These are phyloP conservation scores for Xeromyces bisporus DNA, from an alignment of 495 filamentous ascomycete genomes.

Conservation along the genomic window DNA sequence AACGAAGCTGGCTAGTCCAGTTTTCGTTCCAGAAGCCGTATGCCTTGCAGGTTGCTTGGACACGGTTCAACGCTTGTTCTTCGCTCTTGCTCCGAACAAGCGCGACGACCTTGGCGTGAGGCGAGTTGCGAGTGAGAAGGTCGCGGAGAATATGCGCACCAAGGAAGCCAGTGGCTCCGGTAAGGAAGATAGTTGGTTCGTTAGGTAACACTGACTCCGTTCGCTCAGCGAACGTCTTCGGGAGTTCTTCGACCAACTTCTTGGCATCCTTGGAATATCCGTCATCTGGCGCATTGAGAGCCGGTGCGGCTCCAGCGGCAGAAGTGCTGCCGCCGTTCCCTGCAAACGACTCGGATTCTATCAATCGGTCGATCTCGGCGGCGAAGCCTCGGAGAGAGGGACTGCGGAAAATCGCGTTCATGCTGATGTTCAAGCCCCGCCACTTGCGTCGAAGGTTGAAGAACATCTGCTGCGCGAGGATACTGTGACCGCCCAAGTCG, in stretches of 20 bases:
- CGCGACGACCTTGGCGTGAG: slow-evolving; percentile 49
- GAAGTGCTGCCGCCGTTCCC: slow-evolving; percentile 17
- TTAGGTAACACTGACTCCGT: slow-evolving; percentile 12
- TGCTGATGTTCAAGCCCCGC: slow-evolving; percentile 48
- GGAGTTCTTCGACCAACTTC: slow-evolving; percentile 35
- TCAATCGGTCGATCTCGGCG: slow-evolving; percentile 51
- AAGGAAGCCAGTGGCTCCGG: slow-evolving; percentile 83
- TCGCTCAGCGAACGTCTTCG: slow-evolving; percentile 17
- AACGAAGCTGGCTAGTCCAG: slow-evolving; percentile 48
- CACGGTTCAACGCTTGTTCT: slow-evolving; percentile 31
- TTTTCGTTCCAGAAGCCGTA: slow-evolving; percentile 68
- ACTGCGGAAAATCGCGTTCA: slow-evolving; percentile 59
- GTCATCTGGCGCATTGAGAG: slow-evolving; percentile 25
- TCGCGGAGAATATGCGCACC: slow-evolving; percentile 69
- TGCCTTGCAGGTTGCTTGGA: slow-evolving; percentile 27
- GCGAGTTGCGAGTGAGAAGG: slow-evolving; percentile 41
- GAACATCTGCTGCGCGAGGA: slow-evolving; percentile 76
- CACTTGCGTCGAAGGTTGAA: slow-evolving; percentile 48
- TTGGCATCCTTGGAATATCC: slow-evolving; percentile 53
- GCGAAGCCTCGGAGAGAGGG: slow-evolving; percentile 60
- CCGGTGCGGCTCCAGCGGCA: slow-evolving; percentile 7
- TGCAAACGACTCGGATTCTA: slow-evolving; percentile 22
- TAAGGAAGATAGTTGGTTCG: slow-evolving; percentile 55
- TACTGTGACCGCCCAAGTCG: slow-evolving; percentile 72
- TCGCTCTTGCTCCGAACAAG: slow-evolving; percentile 55